These are phyloP conservation scores for Tolypocladium amazonense DNA, from an alignment of 2,329 filamentous ascomycete genomes.

Conservation along the genomic window DNA sequence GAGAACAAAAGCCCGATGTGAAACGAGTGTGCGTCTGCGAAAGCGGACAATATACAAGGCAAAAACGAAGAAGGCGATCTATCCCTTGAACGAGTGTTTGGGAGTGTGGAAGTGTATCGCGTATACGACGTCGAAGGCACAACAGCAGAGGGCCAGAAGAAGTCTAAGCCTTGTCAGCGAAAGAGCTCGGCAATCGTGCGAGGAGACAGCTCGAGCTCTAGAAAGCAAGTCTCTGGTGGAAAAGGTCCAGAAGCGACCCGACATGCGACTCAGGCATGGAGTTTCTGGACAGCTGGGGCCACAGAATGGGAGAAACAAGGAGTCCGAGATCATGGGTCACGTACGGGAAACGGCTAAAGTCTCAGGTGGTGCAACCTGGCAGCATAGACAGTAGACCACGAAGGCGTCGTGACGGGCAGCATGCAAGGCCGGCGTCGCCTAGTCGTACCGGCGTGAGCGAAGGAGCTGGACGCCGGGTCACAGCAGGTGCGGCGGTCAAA, in stretches of 20 bases:
- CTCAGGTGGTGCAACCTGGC: neutral
- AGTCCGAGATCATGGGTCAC: neutral
- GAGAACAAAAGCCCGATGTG: neutral
- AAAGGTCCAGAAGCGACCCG: neutral
- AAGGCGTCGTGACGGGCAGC: neutral
- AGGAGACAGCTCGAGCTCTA: neutral
- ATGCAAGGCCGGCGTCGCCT: neutral
- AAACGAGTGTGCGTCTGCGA: neutral
- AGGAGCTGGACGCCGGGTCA: neutral
- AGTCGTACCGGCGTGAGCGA: neutral
- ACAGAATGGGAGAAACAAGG: conserved; percentile 5
- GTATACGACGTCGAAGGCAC: neutral
- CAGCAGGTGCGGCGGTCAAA: neutral
- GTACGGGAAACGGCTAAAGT: conserved; percentile 3
- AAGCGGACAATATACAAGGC: neutral
- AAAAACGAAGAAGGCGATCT: neutral
- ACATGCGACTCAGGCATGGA: neutral
- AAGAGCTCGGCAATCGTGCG: neutral
- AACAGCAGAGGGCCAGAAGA: neutral
- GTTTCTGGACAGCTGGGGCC: conserved; percentile 1
- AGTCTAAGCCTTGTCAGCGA: neutral
- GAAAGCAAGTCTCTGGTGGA: neutral
- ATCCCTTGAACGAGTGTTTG: neutral
- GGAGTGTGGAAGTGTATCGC: neutral
- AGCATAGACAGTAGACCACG: neutral